Evolutionary conservation across 352 stramenopile species (phyloP).

Genomic region (Phytopythium ostracodes): DNA sequence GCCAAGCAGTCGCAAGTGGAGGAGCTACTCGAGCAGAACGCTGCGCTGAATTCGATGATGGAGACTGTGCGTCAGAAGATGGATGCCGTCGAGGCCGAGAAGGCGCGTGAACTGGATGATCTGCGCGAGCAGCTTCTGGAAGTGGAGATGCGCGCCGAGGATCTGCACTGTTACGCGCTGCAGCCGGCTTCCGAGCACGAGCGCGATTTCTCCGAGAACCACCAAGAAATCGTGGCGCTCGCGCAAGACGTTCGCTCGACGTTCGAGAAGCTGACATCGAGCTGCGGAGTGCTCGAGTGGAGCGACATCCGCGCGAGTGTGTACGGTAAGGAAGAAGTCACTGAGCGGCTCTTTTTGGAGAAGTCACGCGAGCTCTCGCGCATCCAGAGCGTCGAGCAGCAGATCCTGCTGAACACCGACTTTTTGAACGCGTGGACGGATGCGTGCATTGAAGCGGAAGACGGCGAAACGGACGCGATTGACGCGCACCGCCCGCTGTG

Average conservation of each 20-base stretch:
- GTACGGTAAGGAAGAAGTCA: slow-evolving; percentile 37
- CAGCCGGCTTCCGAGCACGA: slow-evolving; percentile 23
- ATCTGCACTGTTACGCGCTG: slow-evolving; percentile 17
- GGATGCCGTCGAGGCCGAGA: slow-evolving; percentile 30
- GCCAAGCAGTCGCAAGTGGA: slow-evolving; percentile 40
- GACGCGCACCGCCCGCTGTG: slow-evolving; percentile 14
- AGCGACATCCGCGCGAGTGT: slow-evolving; percentile 45
- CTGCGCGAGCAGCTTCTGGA: slow-evolving; percentile 29
- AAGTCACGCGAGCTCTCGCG: slow-evolving; percentile 30
- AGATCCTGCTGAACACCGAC: slow-evolving; percentile 57
- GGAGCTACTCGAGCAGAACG: slow-evolving; percentile 39
- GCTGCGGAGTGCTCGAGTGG: slow-evolving; percentile 57
- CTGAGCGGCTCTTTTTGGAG: slow-evolving; percentile 28
- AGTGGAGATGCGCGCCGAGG: slow-evolving; percentile 32
- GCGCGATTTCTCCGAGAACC: slow-evolving; percentile 35
- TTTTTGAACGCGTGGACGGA: slow-evolving; percentile 50
- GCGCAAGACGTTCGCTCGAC: slow-evolving; percentile 43
- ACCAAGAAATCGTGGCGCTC: slow-evolving; percentile 39
- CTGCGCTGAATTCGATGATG: slow-evolving; percentile 28
- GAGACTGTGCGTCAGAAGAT: slow-evolving; percentile 40
- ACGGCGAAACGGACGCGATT: background rate
- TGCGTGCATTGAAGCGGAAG: slow-evolving; percentile 1
- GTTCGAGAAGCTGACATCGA: slow-evolving; percentile 49
- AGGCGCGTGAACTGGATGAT: slow-evolving; percentile 35
- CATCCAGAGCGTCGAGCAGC: slow-evolving; percentile 41